Evolutionary conservation across 345 rosid genomes (phyloP).

Genomic region (Ceriops zippeliana): DNA sequence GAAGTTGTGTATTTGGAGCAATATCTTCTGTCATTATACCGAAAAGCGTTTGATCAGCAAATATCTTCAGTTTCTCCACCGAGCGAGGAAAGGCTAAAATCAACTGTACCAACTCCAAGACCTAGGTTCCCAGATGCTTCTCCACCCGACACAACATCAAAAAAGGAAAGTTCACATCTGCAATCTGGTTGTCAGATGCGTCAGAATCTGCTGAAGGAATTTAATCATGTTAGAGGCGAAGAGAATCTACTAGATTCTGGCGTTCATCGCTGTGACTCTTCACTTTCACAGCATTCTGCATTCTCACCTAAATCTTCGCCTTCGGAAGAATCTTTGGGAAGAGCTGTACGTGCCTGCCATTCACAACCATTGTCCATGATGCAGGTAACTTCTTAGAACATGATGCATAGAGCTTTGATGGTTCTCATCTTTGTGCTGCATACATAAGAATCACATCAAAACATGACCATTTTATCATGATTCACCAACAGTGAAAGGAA

Average conservation of each 20-base stretch:
- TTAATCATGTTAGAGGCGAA: conserved; percentile 30
- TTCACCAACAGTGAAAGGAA: neutral
- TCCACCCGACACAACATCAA: conserved; percentile 35
- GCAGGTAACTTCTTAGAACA: conserved; percentile 46
- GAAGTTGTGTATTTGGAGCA: conserved; percentile 91
- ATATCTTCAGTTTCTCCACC: conserved; percentile 46
- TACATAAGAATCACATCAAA: neutral
- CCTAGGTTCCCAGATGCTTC: conserved; percentile 40
- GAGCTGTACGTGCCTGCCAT: conserved; percentile 66
- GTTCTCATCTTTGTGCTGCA: neutral
- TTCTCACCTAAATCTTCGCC: conserved; percentile 49
- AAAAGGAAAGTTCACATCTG: conserved; percentile 37
- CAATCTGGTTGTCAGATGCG: conserved; percentile 37
- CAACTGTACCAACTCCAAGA: conserved; percentile 44
- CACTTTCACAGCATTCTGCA: conserved; percentile 66
- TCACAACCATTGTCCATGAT: conserved; percentile 76
- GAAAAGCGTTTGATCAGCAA: conserved; percentile 82
- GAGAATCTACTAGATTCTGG: conserved; percentile 47
- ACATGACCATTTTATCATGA: conserved; percentile 1
- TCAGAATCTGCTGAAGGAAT: conserved; percentile 35
- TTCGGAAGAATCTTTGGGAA: conserved; percentile 47
- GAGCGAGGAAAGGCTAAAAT: conserved; percentile 40
- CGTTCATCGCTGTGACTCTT: conserved; percentile 76
- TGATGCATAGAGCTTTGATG: neutral
- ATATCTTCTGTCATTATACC: conserved; percentile 79